These are phyloP conservation scores for Penicillium sp. DNA, from an alignment of 2,329 filamentous ascomycete genomes.

Conservation along the genomic window DNA sequence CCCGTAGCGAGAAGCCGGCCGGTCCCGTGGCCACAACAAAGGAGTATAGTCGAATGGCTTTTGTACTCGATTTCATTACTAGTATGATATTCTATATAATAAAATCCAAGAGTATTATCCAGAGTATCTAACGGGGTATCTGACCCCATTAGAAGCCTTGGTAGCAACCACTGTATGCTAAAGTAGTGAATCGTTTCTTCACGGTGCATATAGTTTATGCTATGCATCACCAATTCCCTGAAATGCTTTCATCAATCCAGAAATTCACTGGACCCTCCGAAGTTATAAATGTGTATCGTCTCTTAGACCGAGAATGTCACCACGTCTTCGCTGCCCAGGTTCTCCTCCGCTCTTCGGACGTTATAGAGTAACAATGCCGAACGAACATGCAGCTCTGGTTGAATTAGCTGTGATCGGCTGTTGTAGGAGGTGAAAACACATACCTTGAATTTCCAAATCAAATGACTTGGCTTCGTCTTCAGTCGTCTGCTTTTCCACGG, in stretches of 20 bases:
- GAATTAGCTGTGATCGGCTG: background rate
- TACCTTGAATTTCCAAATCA: constrained; percentile 2
- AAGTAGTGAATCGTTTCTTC: no score
- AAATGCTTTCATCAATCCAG: no score
- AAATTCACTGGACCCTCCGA: no score
- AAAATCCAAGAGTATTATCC: no score
- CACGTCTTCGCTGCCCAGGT: background rate
- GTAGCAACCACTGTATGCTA: no score
- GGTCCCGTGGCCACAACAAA: background rate
- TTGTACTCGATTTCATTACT: no score
- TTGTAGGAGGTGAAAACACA: background rate
- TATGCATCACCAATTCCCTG: no score
- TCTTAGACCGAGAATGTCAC: background rate
- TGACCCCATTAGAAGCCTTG: no score
- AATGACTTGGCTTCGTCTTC: constrained; percentile 1
- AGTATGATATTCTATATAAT: no score
- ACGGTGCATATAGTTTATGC: no score
- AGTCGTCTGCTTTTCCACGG: background rate
- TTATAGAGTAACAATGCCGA: background rate
- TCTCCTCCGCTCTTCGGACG: background rate
- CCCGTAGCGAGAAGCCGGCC: background rate
- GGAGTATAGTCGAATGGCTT: background rate
- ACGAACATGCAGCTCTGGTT: background rate
- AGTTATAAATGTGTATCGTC: no score
- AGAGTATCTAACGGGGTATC: no score